Conservation (phyloP, 2,329 filamentous ascomycete genomes). For the Colletotrichum paranaense region DNA sequence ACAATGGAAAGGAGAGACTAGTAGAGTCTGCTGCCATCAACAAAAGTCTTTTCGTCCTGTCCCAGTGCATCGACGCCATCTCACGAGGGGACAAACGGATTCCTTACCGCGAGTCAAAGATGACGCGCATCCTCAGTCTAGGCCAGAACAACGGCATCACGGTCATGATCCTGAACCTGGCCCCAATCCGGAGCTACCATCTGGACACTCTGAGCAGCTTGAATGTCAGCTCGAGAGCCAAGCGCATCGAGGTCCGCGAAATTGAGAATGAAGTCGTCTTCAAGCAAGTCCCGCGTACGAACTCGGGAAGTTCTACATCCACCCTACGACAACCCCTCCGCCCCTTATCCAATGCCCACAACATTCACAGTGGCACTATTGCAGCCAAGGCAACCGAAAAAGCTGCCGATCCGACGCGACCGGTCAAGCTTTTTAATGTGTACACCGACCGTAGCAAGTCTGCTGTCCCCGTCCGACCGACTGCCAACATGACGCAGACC, state of each 20-base stretch:
- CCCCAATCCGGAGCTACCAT: conserved; percentile 91
- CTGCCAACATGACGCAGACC: conserved; percentile 47
- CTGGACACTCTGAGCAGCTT: conserved; percentile 93
- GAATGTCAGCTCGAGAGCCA: conserved; percentile 94
- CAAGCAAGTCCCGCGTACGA: conserved; percentile 75
- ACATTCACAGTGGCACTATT: conserved; percentile 72
- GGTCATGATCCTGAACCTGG: conserved; percentile 95
- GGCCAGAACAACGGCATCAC: conserved; percentile 96
- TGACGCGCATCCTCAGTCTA: conserved; percentile 92
- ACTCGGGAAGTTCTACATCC: conserved; percentile 49
- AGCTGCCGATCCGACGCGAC: conserved; percentile 69
- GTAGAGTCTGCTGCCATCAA: conserved; percentile 98
- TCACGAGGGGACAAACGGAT: conserved; percentile 80
- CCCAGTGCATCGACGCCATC: conserved; percentile 96
- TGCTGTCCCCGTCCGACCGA: conserved; percentile 45
- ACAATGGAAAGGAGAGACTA: conserved; percentile 91
- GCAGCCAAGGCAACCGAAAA: conserved; percentile 57
- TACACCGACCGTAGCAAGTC: conserved; percentile 79
- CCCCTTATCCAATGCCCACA: conserved; percentile 80
- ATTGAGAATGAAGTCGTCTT: conserved; percentile 96
- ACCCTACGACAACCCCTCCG: conserved; percentile 80
- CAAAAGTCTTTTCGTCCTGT: conserved; percentile 94
- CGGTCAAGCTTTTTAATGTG: conserved; percentile 86
- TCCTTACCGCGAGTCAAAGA: conserved; percentile 94
- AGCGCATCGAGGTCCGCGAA: conserved; percentile 95